Evolutionary conservation across 192 early-diverging fungal species (phyloP).

Genomic region (Coemansia sp.): DNA sequence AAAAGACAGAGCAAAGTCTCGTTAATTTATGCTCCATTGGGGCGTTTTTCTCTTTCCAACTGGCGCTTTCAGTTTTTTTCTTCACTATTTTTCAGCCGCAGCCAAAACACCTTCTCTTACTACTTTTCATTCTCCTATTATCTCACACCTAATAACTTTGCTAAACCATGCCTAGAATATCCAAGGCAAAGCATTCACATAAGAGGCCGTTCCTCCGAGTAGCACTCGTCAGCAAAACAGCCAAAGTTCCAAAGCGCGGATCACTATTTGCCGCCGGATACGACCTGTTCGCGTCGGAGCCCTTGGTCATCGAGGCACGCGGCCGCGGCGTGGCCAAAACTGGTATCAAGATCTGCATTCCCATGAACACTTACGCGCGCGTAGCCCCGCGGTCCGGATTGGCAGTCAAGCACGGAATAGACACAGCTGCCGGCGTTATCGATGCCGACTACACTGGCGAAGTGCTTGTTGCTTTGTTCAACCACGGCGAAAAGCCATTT

Average conservation of each 20-base stretch:
- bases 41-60: not conserved
- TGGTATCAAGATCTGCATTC: constrained; percentile 83
- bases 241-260: constrained; percentile 78
- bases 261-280: constrained; percentile 85
- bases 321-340: constrained; percentile 79
- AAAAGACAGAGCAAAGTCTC: not conserved
- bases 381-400: constrained; percentile 93
- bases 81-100: not conserved
- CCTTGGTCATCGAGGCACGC: constrained; percentile 69
- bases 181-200: not conserved
- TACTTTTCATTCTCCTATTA: not conserved
- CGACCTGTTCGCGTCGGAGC: constrained; percentile 80
- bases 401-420: constrained; percentile 86
- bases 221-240: constrained; percentile 48
- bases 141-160: not conserved
- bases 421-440: constrained; percentile 88
- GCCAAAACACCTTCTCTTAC: not conserved
- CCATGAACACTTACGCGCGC: constrained; percentile 88
- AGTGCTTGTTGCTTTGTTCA: constrained; percentile 85
- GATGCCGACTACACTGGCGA: constrained; percentile 91
- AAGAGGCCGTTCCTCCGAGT: constrained; percentile 38
- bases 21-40: not conserved
- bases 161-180: not conserved
- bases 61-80: not conserved
- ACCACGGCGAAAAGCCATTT: constrained; percentile 74